Evolutionary conservation across 192 early-diverging fungal species (phyloP), one percentile per base, ranked within the genome.

Genomic region (Chytriomyces sp.): DNA sequence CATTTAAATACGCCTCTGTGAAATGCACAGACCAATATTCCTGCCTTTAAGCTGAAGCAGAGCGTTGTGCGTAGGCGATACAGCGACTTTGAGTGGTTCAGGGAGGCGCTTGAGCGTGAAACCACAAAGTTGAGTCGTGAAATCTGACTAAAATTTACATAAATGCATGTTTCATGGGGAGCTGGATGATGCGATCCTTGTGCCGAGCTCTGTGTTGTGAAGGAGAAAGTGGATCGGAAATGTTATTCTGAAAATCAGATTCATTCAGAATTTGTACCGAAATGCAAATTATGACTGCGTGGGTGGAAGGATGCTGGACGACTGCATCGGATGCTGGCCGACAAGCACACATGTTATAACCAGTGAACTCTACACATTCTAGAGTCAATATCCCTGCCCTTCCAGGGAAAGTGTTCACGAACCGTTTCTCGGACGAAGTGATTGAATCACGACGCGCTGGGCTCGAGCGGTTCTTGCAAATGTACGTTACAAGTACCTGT

Each of bases 81-180:
- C 82, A 93, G 91, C 76, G 97, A 99, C 71, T 99, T 99, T 82
- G 97, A 98, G 82, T 99, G 97, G 97, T 94, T 97, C 82, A 83
- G 92, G 52, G 94, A 99, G 79, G 91, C 91, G 60, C 82, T 99
- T 59, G 94, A 96, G 78, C 82, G 94, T 28, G 96, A 99, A 80
- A 89, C 87, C 19, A 85, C 91, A 59, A 83, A 81, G 79, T 81
- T n/a, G n/a, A n/a, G n/a, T n/a, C n/a, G n/a, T n/a, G n/a, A n/a
- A n/a, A n/a, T n/a, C n/a, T n/a, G n/a, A n/a, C n/a, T n/a, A n/a
- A n/a, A n/a, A n/a, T n/a, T n/a, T n/a, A n/a, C n/a, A n/a, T n/a
- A n/a, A n/a, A n/a, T n/a, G n/a, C n/a, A n/a, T n/a, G n/a, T n/a
- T n/a, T n/a, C n/a, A n/a, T n/a, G n/a, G n/a, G n/a, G n/a, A n/a